Percentiles rank a stretch among this genome's conserved stretches.
Conservation (phyloP, 371 early-diverging fungal genomes). For the Basidiobolus meristosporus region DNA sequence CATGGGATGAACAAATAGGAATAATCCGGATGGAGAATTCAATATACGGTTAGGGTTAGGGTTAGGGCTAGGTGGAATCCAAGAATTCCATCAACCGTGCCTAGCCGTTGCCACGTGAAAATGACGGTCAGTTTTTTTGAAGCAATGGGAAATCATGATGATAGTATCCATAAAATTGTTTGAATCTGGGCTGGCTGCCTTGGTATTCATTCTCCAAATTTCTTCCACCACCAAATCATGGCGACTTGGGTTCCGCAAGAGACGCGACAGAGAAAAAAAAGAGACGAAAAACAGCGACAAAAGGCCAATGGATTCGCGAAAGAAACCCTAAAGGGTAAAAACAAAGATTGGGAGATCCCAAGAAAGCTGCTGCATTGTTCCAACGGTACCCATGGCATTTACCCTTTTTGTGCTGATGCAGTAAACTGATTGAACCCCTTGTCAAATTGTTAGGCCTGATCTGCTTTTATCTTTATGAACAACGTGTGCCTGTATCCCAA, state of each 20-base stretch:
- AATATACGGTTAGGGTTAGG: too few relatives aligned
- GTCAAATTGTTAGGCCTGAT: conserved; percentile 15
- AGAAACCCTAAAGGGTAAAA: neutral
- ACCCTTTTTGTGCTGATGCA: neutral
- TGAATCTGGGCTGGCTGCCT: too few relatives aligned
- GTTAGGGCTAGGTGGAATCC: too few relatives aligned
- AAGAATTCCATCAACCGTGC: too few relatives aligned
- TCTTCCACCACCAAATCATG: too few relatives aligned
- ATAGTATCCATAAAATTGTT: too few relatives aligned
- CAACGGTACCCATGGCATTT: conserved; percentile 12
- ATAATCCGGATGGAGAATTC: too few relatives aligned
- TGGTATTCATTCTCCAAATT: too few relatives aligned
- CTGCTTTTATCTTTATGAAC: conserved; percentile 13
- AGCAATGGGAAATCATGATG: too few relatives aligned
- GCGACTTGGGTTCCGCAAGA: conserved; percentile 1
- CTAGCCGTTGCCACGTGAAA: too few relatives aligned
- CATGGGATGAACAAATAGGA: too few relatives aligned
- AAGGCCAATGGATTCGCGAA: neutral
- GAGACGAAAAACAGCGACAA: neutral
- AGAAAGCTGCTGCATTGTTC: conserved; percentile 25
- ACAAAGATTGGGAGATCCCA: conserved; percentile 24
- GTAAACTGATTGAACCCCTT: neutral
- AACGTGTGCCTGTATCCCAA: conserved; percentile 9
- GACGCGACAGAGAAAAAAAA: neutral
- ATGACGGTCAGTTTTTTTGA: too few relatives aligned